Conservation (phyloP, 345 rosid species). For the Salix suchowensis region DNA sequence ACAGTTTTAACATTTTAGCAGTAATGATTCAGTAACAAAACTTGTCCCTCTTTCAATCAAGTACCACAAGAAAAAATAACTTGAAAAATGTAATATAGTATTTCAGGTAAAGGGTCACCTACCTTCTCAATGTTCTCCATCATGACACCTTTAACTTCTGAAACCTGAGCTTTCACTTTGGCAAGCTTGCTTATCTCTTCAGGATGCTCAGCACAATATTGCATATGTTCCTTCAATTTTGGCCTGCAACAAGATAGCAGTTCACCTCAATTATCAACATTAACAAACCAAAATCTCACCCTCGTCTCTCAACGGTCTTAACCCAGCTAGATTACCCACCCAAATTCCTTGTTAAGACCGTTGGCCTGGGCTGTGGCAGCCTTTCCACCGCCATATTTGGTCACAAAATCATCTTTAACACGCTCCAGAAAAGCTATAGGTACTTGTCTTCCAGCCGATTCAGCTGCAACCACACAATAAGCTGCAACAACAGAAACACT, state of each 20-base stretch:
- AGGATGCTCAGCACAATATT: constrained; percentile 84
- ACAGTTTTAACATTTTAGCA: neutral
- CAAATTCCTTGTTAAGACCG: constrained; percentile 26
- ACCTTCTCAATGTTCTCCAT: constrained; percentile 99
- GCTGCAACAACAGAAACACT: constrained; percentile 7
- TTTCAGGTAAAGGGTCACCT: neutral
- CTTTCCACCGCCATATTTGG: constrained; percentile 14
- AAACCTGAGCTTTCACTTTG: constrained; percentile 91
- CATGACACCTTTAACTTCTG: constrained; percentile 98
- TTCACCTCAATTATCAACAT: neutral
- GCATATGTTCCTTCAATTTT: constrained; percentile 88
- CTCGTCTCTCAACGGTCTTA: neutral
- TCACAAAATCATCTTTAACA: constrained; percentile 16
- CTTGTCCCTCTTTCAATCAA: neutral
- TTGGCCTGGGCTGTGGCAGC: constrained; percentile 19
- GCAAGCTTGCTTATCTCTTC: constrained; percentile 94
- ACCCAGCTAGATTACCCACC: constrained; percentile 1
- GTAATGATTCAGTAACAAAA: neutral
- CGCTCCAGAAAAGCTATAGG: constrained; percentile 24
- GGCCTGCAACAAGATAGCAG: constrained; percentile 34
- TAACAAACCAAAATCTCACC: neutral
- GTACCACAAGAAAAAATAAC: neutral
- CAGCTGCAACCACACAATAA: constrained; percentile 24
- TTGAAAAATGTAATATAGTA: too few relatives aligned
- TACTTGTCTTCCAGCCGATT: constrained; percentile 18